Conservation (phyloP, 1,284 basidiomycete species). For the Fistulina hepatica region DNA sequence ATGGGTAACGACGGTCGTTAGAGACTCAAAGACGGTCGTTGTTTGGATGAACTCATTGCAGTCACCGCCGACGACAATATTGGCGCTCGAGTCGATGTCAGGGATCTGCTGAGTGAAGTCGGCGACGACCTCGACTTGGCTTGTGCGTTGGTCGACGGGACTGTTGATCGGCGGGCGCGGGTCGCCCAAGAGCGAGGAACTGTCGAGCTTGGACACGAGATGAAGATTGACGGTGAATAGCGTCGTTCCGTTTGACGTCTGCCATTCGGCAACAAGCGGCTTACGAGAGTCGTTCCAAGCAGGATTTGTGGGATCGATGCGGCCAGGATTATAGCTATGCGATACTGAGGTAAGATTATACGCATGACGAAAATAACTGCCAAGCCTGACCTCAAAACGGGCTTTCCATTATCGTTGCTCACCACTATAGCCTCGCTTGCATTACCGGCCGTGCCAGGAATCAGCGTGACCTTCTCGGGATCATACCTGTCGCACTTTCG, state of each 20-base stretch:
- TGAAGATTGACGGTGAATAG: constrained; percentile 56
- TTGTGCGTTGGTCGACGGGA: constrained; percentile 35
- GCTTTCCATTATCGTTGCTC: constrained; percentile 26
- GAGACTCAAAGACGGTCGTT: constrained; percentile 38
- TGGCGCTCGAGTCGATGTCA: constrained; percentile 32
- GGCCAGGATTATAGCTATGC: constrained; percentile 50
- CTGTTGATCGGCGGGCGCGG: constrained; percentile 50
- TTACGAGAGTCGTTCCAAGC: constrained; percentile 54
- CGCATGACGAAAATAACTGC: neutral
- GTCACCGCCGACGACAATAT: constrained; percentile 48
- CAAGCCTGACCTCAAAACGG: constrained; percentile 39
- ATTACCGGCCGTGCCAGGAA: constrained; percentile 36
- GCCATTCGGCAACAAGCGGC: constrained; percentile 50
- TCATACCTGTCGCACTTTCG: constrained; percentile 29
- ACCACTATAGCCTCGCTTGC: constrained; percentile 37
- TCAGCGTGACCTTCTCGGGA: constrained; percentile 39
- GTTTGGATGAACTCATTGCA: constrained; percentile 54
- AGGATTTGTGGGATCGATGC: constrained; percentile 44
- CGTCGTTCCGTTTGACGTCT: constrained; percentile 32
- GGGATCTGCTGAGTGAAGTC: constrained; percentile 43
- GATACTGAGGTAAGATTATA: neutral
- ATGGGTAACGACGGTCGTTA: constrained; percentile 34
- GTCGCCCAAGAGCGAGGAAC: constrained; percentile 43
- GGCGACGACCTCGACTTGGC: constrained; percentile 40
- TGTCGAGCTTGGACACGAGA: constrained; percentile 47